Conservation (phyloP, 345 rosid species). For the Salix caprea region DNA sequence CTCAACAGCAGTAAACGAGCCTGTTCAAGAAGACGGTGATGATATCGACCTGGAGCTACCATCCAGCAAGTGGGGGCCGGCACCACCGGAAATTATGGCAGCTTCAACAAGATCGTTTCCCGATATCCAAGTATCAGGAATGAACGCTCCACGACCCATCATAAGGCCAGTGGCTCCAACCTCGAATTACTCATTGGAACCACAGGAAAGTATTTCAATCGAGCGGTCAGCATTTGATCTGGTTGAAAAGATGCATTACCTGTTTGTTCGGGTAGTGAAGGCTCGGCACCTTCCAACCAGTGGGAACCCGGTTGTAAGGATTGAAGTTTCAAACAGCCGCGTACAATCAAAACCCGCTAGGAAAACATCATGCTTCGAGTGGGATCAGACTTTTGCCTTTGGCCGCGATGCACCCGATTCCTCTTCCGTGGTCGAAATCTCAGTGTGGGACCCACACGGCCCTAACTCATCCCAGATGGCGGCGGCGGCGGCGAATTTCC, state of each 20-base stretch:
- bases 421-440: slow-evolving; percentile 56
- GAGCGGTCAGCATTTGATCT: slow-evolving; percentile 83
- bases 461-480: slow-evolving; percentile 22
- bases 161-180: slow-evolving; percentile 32
- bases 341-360: slow-evolving; percentile 57
- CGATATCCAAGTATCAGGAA: slow-evolving; percentile 35
- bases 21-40: slow-evolving; percentile 12
- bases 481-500: slow-evolving; percentile 34
- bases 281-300: slow-evolving; percentile 65
- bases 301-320: slow-evolving; percentile 58
- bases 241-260: slow-evolving; percentile 90
- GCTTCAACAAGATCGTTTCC: slow-evolving; percentile 44
- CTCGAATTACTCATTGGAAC: slow-evolving; percentile 44
- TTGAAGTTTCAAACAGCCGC: slow-evolving; percentile 44
- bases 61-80: slow-evolving; percentile 22
- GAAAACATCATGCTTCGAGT: slow-evolving; percentile 56
- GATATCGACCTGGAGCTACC: slow-evolving; percentile 25
- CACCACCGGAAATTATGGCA: slow-evolving; percentile 40
- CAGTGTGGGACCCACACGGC: slow-evolving; percentile 58
- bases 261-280: slow-evolving; percentile 76
- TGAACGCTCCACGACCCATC: slow-evolving; percentile 46
- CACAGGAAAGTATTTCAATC: slow-evolving; percentile 47
- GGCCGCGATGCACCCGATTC: slow-evolving; percentile 68
- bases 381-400: slow-evolving; percentile 92
- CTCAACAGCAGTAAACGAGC: neutral